A percentile compares a stretch with the other conserved stretches of the same genome.
Conservation (phyloP, 192 early-diverging fungal genomes). For the Dissophora globulifera region DNA sequence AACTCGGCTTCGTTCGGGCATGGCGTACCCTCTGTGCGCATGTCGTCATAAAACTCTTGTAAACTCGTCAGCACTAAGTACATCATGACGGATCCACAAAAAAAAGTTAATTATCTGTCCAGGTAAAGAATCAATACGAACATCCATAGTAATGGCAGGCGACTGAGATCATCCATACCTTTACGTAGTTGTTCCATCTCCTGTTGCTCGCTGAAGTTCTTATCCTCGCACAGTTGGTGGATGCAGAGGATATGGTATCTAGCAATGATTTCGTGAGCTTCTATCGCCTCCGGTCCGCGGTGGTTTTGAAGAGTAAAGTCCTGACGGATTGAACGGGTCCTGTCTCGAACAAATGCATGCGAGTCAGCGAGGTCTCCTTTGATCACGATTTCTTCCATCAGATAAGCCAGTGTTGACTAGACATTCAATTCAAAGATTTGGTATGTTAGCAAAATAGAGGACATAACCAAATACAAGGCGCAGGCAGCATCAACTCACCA, state of each 20-base stretch:
- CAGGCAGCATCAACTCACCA: conserved; percentile 54
- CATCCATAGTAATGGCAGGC: no score
- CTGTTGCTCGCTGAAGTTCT: conserved; percentile 78
- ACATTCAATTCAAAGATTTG: no score
- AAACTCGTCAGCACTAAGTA: conserved; percentile 81
- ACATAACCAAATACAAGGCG: not conserved
- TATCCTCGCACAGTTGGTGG: conserved; percentile 75
- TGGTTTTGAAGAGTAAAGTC: conserved; percentile 91
- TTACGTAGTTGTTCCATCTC: conserved; percentile 92
- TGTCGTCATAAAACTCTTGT: conserved; percentile 89
- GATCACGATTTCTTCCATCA: conserved; percentile 65
- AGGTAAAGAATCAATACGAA: no score
- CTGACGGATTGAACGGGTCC: conserved; percentile 84
- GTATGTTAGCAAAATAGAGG: no score
- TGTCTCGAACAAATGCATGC: conserved; percentile 86
- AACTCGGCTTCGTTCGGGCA: conserved; percentile 91
- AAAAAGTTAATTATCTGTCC: not conserved
- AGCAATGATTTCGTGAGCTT: conserved; percentile 84
- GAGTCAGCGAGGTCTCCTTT: conserved; percentile 69
- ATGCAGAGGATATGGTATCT: conserved; percentile 86
- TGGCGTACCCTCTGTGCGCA: conserved; percentile 57
- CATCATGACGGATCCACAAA: not conserved
- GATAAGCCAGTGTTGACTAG: conserved; percentile 69
- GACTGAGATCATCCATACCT: conserved; percentile 61
- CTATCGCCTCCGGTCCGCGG: conserved; percentile 72